A percentile compares a stretch with the other conserved stretches of the same genome.
phyloP scores from a whole-genome alignment of 2,329 filamentous ascomycete genomes.

The Colletotrichum plurivorum region DNA sequence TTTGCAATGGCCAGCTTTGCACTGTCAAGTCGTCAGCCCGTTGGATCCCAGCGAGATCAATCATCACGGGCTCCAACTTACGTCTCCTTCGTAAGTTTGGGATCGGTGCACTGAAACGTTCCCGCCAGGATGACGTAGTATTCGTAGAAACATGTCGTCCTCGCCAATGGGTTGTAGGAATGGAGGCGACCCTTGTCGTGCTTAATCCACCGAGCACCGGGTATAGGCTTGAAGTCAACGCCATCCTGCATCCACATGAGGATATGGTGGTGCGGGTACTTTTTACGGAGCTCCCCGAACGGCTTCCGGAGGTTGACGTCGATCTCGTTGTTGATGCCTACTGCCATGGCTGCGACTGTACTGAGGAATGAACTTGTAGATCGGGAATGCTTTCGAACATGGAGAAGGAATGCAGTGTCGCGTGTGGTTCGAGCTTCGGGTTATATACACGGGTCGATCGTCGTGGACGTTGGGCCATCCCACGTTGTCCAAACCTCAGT shows the following conservation, averaged over 20 bases:
- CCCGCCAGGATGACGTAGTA: background rate
- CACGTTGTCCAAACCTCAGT: background rate
- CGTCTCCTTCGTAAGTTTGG: background rate
- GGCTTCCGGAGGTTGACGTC: background rate
- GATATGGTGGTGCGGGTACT: background rate
- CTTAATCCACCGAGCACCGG: background rate
- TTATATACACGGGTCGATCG: background rate
- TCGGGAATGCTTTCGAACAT: background rate
- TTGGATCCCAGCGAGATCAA: background rate
- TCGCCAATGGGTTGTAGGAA: background rate
- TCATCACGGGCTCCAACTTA: background rate
- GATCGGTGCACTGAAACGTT: background rate
- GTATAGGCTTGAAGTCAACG: background rate
- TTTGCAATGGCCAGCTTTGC: background rate
- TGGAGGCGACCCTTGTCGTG: background rate
- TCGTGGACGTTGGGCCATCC: background rate
- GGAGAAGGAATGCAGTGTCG: background rate
- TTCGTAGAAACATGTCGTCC: background rate
- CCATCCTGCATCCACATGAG: constrained; percentile 4
- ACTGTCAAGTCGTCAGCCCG: background rate
- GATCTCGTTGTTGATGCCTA: background rate
- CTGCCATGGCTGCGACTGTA: constrained; percentile 1
- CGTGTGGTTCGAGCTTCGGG: background rate
- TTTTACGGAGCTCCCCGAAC: background rate
- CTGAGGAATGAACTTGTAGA: background rate